Percentiles rank a stretch among this genome's conserved stretches.
Evolutionary conservation across 257 asterid genomes (phyloP).

Genomic region (Rhazya stricta): DNA sequence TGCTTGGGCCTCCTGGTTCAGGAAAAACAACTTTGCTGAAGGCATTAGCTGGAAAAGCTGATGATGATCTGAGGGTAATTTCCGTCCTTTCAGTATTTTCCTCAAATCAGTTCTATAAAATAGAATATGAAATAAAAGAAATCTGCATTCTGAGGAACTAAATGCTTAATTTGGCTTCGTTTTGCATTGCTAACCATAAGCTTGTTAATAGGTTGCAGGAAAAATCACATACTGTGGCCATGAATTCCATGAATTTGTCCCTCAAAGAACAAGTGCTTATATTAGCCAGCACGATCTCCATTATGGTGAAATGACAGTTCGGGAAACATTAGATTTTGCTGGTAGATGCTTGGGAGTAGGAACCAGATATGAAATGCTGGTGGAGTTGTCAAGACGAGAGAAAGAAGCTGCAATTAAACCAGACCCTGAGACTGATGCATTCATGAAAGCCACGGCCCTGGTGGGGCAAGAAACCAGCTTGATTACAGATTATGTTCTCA

Average conservation of each 20-base stretch:
- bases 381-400: conserved; percentile 59
- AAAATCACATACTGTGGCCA: conserved; percentile 82
- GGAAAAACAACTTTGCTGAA: conserved; percentile 78
- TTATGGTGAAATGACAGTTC: conserved; percentile 88
- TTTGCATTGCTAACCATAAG: background rate
- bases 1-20: conserved; percentile 91
- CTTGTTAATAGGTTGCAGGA: conserved; percentile 49
- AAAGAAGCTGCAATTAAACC: conserved; percentile 53
- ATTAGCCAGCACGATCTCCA: conserved; percentile 93
- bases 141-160: background rate
- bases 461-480: conserved; percentile 74
- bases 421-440: conserved; percentile 66
- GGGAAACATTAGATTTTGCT: conserved; percentile 84
- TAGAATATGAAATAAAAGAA: background rate
- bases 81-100: background rate
- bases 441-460: conserved; percentile 76
- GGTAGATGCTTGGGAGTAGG: conserved; percentile 94
- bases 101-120: background rate
- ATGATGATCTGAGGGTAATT: conserved; percentile 61
- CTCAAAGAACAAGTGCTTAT: conserved; percentile 84
- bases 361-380: conserved; percentile 67
- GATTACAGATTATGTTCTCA: conserved; percentile 78
- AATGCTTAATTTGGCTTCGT: background rate
- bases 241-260: conserved; percentile 68
- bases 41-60: conserved; percentile 75